Evolutionary conservation across 441 rosid species (phyloP).

Genomic region (Arabidopsis lyrata): DNA sequence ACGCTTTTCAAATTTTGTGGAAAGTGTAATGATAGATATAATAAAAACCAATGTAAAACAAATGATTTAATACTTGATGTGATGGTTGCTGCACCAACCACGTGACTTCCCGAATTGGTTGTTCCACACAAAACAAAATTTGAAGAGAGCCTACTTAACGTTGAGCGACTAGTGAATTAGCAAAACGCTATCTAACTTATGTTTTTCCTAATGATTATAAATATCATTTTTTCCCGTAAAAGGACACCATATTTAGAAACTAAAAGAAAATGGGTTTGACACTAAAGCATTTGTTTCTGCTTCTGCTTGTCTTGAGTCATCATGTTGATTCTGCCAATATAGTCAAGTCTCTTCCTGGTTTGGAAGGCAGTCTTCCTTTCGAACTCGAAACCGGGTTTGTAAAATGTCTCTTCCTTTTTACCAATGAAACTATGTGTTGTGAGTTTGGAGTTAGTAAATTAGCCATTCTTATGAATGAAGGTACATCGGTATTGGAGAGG

Average conservation of each 20-base stretch:
- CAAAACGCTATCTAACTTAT: neutral
- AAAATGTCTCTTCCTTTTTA: neutral
- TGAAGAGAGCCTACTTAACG: neutral
- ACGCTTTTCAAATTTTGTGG: neutral
- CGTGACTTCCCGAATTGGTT: neutral
- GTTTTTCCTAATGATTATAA: neutral
- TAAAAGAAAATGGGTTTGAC: conserved; percentile 9
- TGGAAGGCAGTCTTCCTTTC: conserved; percentile 67
- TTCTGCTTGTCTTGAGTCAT: neutral
- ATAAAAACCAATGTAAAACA: neutral
- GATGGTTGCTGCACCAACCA: conserved; percentile 25
- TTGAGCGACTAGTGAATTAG: neutral
- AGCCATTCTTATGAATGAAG: conserved; percentile 31
- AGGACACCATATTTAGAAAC: neutral
- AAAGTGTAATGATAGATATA: neutral
- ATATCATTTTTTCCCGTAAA: neutral
- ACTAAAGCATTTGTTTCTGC: neutral
- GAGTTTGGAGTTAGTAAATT: neutral
- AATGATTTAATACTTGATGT: neutral
- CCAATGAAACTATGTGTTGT: neutral
- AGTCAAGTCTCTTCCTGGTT: conserved; percentile 67
- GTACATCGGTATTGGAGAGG: conserved; percentile 64
- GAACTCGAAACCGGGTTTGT: conserved; percentile 49
- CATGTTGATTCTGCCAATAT: neutral
- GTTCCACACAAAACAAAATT: neutral